Base-by-base conservation (phyloP, 2,329 filamentous ascomycete genomes). In the Exophiala bonariae region DNA sequence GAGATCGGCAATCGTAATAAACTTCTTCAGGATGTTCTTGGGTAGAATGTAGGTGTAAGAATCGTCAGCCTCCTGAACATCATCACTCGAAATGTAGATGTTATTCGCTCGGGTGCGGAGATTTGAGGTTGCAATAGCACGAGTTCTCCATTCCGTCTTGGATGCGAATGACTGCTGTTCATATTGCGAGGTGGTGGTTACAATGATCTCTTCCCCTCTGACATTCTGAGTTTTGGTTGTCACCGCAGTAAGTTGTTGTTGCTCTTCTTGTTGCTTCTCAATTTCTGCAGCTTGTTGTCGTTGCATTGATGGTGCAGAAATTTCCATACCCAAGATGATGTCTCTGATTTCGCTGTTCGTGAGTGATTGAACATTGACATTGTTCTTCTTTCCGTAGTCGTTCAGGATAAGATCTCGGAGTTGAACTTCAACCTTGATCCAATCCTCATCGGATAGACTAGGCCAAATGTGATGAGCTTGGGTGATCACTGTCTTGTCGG, bases 301-400 rank as follows among this genome's bases (percentile, higher is more conserved):
- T 73, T 99, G 93, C 84, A 99, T 87, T 1, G 92, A 97, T 18
- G 93, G 93, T 20, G 93, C 95, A 50, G 89, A 96, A 49, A 99
- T 99, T 67, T 99, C 95, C 95, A 99, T 99, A 79, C 93, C 93
- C 55, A 99, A 73, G 61, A 99, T 99, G 62, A 99, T 97, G 64
- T 99, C 93, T 61, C 93, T 85, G 41, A 99, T 93, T 81, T 99
- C 93, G 61, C 88, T 96, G 65, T 84, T 96, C 1, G 93, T 99
- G 70, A 99, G 78, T 67, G 90, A 96, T 13, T 95, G 95, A 10
- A 93, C 92, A 61, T 99, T 99, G 75, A 99, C 93, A 60, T 97
- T 99, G 77, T 99, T 99, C 81, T 99, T 99, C 81, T 97, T 99
- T 65, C 93, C 93, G 66, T 99, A 99, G 66, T 99, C 93, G 59